phyloP scores from a whole-genome alignment of 352 stramenopile genomes.

The Globisporangium orthogonon region DNA sequence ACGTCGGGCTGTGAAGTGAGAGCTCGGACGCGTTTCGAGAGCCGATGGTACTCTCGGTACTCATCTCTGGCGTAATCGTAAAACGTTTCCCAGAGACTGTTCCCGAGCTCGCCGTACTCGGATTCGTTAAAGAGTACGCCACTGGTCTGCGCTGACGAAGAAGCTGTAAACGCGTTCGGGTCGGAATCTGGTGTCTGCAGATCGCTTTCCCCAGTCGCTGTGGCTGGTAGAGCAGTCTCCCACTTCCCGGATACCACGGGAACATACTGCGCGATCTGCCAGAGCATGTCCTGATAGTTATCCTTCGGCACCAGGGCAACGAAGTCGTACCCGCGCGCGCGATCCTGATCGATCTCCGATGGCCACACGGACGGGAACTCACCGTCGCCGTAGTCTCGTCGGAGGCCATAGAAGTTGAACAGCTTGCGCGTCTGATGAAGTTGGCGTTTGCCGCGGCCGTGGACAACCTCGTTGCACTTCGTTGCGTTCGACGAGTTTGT shows the following conservation, averaged over 20 bases:
- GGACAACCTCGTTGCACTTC: constrained; percentile 80
- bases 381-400: constrained; percentile 90
- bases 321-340: constrained; percentile 59
- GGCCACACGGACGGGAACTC: constrained; percentile 89
- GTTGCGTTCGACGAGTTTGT: not conserved
- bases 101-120: constrained; percentile 44
- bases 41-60: constrained; percentile 60
- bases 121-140: constrained; percentile 27
- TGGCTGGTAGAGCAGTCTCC: constrained; percentile 8
- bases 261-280: constrained; percentile 50
- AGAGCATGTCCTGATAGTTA: constrained; percentile 62
- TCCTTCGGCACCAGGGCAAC: constrained; percentile 37
- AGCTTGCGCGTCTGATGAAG: constrained; percentile 71
- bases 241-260: constrained; percentile 36
- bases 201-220: not conserved
- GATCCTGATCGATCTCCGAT: constrained; percentile 82
- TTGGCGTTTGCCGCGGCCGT: constrained; percentile 71
- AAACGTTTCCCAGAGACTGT: constrained; percentile 60
- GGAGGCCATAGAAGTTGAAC: constrained; percentile 90
- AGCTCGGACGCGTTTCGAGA: constrained; percentile 50
- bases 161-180: not conserved
- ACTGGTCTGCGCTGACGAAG: not conserved
- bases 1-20: not conserved
- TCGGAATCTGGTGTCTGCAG: not conserved
- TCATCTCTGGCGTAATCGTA: constrained; percentile 51